Evolutionary conservation across 1,284 basidiomycete species (phyloP).

Genomic region (Moesziomyces aphidis): DNA sequence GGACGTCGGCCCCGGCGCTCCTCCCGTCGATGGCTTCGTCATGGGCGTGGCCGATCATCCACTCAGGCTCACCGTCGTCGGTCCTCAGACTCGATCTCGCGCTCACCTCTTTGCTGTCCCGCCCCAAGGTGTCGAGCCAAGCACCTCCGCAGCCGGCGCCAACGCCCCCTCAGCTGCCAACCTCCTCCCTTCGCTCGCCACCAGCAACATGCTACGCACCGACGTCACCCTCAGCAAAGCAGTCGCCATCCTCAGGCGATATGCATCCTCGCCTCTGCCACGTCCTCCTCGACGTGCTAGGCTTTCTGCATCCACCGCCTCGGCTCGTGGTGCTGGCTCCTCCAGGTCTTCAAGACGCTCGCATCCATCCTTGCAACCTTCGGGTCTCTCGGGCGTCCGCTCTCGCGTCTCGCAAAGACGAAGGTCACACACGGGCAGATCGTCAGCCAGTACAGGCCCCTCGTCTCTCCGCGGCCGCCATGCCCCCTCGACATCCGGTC

Average conservation of each 20-base stretch:
- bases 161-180: conserved; percentile 17
- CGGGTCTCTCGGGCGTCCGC: too few species aligned
- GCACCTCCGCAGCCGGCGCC: conserved; percentile 1
- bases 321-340: conserved; percentile 1
- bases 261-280: conserved; percentile 35
- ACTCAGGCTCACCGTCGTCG: conserved; percentile 51
- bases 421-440: conserved; percentile 2
- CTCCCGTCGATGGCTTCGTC: conserved; percentile 60
- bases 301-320: conserved; percentile 5
- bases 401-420: conserved; percentile 1
- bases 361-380: not conserved
- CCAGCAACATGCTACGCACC: conserved; percentile 46
- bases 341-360: conserved; percentile 6
- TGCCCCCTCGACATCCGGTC: not conserved
- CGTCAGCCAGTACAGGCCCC: not conserved
- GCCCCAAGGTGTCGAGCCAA: conserved; percentile 27
- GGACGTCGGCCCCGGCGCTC: conserved; percentile 45
- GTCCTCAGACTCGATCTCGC: conserved; percentile 49
- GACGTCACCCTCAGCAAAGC: conserved; percentile 63
- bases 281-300: conserved; percentile 20
- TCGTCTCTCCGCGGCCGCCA: not conserved
- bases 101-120: conserved; percentile 48
- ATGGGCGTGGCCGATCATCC: conserved; percentile 55
- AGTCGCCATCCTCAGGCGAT: conserved; percentile 46
- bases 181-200: conserved; percentile 41